Base-by-base conservation (phyloP, 1,284 basidiomycete genomes). In the Hypsizygus ulmarius region DNA sequence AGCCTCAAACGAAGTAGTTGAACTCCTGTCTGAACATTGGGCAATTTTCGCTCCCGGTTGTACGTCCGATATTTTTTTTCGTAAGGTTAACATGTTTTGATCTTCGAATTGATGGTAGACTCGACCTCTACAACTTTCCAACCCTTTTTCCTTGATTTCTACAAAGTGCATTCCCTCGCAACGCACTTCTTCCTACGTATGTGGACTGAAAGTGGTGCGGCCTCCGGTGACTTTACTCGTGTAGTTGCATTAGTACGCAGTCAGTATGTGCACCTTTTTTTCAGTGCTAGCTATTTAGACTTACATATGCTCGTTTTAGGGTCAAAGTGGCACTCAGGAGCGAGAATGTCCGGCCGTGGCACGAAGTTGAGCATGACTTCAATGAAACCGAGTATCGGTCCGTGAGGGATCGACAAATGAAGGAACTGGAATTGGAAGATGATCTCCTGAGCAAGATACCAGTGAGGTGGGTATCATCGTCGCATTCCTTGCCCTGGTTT, bases 161-260 rank as follows among this genome's bases (percentile, higher is more conserved):
- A 81, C 56, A 84, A 82, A 50, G 84, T 96, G 8, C 95, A 98
- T 66, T 73, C 79, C 5, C 72, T 96, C 3, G 89, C 90, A 1
- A 82, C 90, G 21, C 83, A 83, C 47, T 97, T 97, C 73, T 97
- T 97, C 72, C 70, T 94, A 21, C 81, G 92, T 52, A 96, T 98
- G 87, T 98, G 94, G 94, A 84, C 80, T 59, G 94, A 97, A 66
- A 93, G 90, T 55, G 88, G 89, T 29, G 92, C 95, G 1, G 84
- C 87, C 7, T 65, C 68, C 6, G 82, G 75, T 25, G 93, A 97
- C 64, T 95, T 97, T 60, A 74, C 79, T 30, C 83, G 93, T 11
- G 83, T 97, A 7, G 80, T 83, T 39, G 89, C 87, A 11, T 71
- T 97, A 16, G 87, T 91, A 33, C 82, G 85, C 39, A 93, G 90